These are phyloP conservation scores for Rhizoclosmatium sp. DNA, from an alignment of 192 early-diverging fungal species.

Conservation along the genomic window DNA sequence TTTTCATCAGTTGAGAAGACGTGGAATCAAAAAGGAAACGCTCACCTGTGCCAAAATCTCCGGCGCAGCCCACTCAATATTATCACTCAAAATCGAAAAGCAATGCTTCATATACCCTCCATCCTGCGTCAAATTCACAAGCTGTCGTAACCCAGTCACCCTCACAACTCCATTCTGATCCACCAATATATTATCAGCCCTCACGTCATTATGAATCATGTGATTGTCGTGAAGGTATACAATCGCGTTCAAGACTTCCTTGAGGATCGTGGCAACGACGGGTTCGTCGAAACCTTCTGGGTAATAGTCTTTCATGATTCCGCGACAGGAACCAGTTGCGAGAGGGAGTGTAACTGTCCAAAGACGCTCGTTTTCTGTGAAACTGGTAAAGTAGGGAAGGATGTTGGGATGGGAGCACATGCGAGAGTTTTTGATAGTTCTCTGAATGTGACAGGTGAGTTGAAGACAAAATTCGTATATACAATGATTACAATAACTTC, in stretches of 20 bases:
- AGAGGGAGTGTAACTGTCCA: conserved; percentile 68
- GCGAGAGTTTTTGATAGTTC: conserved; percentile 54
- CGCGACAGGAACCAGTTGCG: conserved; percentile 55
- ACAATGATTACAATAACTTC: conserved; percentile 54
- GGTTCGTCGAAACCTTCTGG: conserved; percentile 57
- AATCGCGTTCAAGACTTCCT: conserved; percentile 60
- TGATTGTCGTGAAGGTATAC: conserved; percentile 64
- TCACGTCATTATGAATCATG: conserved; percentile 71
- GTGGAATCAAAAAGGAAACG: background rate
- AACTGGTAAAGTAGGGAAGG: conserved; percentile 60
- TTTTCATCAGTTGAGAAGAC: background rate
- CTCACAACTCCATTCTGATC: conserved; percentile 59
- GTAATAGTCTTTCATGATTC: conserved; percentile 58
- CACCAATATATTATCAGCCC: conserved; percentile 66
- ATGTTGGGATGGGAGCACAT: conserved; percentile 60
- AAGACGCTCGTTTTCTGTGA: conserved; percentile 62
- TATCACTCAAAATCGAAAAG: conserved; percentile 65
- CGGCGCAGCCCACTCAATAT: conserved; percentile 67
- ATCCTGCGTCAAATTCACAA: conserved; percentile 48
- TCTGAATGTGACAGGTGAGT: conserved; percentile 37
- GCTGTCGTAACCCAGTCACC: conserved; percentile 62
- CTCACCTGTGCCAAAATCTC: conserved; percentile 65
- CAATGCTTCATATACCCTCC: conserved; percentile 52
- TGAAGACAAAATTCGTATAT: background rate
- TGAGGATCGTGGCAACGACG: conserved; percentile 60